Evolutionary conservation across 202 grass and related monocot species (phyloP).

Genomic region (Setaria italica): DNA sequence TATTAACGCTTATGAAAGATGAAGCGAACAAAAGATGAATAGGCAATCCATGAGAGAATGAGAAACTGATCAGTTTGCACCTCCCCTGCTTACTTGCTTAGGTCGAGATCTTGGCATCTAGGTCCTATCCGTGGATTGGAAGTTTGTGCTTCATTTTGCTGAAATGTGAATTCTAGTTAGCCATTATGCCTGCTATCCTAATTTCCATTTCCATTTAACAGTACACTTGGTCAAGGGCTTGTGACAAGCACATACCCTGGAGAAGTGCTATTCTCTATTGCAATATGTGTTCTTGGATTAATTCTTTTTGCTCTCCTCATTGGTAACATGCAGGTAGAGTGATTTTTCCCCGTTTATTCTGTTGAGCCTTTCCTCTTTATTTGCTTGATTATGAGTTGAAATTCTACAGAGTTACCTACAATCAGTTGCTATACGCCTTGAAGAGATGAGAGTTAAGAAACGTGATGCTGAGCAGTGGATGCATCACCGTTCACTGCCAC

Average conservation of each 20-base stretch:
- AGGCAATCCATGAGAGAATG: background rate
- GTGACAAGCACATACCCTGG: constrained; percentile 67
- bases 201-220: constrained; percentile 47
- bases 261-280: constrained; percentile 78
- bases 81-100: background rate
- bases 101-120: background rate
- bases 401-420: constrained; percentile 76
- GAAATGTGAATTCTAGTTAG: background rate
- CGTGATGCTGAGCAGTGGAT: constrained; percentile 91
- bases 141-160: background rate
- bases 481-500: constrained; percentile 77
- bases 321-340: constrained; percentile 89
- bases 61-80: background rate
- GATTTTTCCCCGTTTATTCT: background rate
- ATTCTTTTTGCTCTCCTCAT: constrained; percentile 87
- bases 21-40: background rate
- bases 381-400: constrained; percentile 14
- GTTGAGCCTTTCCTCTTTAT: constrained; percentile 21
- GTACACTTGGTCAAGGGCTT: constrained; percentile 84
- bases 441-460: constrained; percentile 94
- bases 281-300: constrained; percentile 76
- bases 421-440: constrained; percentile 81
- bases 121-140: background rate
- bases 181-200: background rate
- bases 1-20: background rate